These are phyloP conservation scores for Fraxinus excelsior DNA, from an alignment of 257 asterid genomes.

Conservation along the genomic window DNA sequence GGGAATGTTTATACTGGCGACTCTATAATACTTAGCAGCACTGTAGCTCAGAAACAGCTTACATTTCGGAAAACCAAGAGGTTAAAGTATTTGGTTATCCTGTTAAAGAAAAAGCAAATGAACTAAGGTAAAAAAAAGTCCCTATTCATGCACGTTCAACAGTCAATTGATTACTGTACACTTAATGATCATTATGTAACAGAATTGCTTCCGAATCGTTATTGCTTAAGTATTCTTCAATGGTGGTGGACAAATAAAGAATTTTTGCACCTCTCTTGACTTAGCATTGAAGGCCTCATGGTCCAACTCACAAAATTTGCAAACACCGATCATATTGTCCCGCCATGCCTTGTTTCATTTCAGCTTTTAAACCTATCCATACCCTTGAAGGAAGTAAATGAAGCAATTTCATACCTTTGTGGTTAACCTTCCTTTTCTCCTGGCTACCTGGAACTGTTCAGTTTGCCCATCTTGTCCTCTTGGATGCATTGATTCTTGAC, in stretches of 20 bases:
- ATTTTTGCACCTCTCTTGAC: neutral
- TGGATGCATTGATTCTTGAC: conserved; percentile 33
- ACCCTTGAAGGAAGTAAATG: conserved; percentile 11
- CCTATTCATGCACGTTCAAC: neutral
- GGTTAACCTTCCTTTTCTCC: conserved; percentile 27
- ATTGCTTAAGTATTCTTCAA: neutral
- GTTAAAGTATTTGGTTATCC: neutral
- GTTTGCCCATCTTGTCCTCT: neutral
- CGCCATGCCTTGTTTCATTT: conserved; percentile 15
- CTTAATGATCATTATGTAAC: neutral
- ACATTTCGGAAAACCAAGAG: conserved; percentile 7
- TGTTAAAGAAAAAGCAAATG: neutral
- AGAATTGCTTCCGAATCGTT: neutral
- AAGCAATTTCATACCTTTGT: conserved; percentile 43
- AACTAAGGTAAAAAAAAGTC: neutral
- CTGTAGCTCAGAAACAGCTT: neutral
- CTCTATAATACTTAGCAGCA: conserved; percentile 6
- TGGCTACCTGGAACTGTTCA: neutral
- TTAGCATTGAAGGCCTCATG: neutral
- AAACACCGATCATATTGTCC: neutral
- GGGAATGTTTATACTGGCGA: neutral
- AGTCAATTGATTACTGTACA: neutral
- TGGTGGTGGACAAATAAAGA: neutral
- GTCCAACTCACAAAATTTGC: neutral
- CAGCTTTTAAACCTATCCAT: conserved; percentile 7